Evolutionary conservation across 129 eudicot species (phyloP).

Genomic region (Helianthus tuberosus): DNA sequence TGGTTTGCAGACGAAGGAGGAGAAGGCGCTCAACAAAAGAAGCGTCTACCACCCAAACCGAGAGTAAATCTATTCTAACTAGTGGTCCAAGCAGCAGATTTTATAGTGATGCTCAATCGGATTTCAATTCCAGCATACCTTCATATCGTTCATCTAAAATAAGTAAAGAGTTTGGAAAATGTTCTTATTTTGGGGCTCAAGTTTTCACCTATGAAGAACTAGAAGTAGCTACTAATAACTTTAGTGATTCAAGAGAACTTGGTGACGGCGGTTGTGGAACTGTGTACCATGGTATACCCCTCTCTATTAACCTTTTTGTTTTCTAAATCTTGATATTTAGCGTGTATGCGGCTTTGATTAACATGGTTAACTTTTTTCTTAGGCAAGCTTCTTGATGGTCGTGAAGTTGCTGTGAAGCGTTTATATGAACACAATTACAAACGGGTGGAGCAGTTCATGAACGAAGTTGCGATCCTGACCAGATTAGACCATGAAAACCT

Average conservation of each 20-base stretch:
- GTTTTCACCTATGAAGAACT: conserved; percentile 76
- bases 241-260: conserved; percentile 62
- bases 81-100: conserved; percentile 11
- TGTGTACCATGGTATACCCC: conserved; percentile 82
- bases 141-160: too few relatives aligned
- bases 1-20: conserved; percentile 47
- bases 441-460: conserved; percentile 90
- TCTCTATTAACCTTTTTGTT: neutral
- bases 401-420: conserved; percentile 86
- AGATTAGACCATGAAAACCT: conserved; percentile 65
- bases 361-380: neutral
- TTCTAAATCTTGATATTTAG: neutral
- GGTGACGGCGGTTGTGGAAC: conserved; percentile 96
- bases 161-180: conserved; percentile 27
- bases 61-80: conserved; percentile 39
- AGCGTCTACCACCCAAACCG: conserved; percentile 7
- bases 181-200: conserved; percentile 77
- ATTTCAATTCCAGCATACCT: too few relatives aligned
- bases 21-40: conserved; percentile 37
- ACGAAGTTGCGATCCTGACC: conserved; percentile 78
- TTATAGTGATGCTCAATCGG: too few relatives aligned
- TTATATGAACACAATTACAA: conserved; percentile 81
- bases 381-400: conserved; percentile 81
- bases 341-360: neutral
- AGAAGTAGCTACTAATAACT: conserved; percentile 83